Evolutionary conservation across 331 rosid species (phyloP), one percentile per base, ranked within the genome.

Genomic region (Stylosanthes scabra): DNA sequence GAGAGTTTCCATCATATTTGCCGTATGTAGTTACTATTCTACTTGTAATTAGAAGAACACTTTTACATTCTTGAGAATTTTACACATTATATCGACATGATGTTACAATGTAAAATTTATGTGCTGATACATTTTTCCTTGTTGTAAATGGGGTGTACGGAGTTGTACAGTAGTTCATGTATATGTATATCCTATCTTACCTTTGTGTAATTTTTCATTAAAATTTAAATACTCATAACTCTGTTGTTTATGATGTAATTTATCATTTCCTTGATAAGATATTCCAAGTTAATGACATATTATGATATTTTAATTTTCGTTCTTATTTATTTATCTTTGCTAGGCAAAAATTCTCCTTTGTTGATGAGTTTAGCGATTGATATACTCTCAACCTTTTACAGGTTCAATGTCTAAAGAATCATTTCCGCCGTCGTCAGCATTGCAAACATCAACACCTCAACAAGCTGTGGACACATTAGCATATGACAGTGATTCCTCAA

Each of bases 401-500:
- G 99, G 86, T 77, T 74, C 93, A 1, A 41, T 95, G 63, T 78
- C 91, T 6, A 83, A 59, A 49, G 97, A 85, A 46, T 79, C 88
- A 41, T 85, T 81, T 31, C 89, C 96, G 27, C 49, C 87, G 4
- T 82, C 37, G 5, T 31, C 37, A 31, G 37, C 37, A 31, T 31
- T 31, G 37, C 37, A 31, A 31, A 31, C 37, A 31, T 31, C 37
- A 31, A 31, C 37, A 31, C 37, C 96, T 49, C 91, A 96, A 9
- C 72, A 83, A 71, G 93, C 78, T 44, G 41, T 74, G 52, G 61
- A 78, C 69, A 52, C 72, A 59, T 86, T 63, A 31, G 37, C 37
- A 59, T 86, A 59, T 37, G 96, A 85, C 56, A 94, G 96, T 70
- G 97, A 94, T 79, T 85, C 93, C 54, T 91, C 99, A 4, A 83